Evolutionary conservation across 257 asterid species (phyloP).

Genomic region (Nicotiana sylvestris): DNA sequence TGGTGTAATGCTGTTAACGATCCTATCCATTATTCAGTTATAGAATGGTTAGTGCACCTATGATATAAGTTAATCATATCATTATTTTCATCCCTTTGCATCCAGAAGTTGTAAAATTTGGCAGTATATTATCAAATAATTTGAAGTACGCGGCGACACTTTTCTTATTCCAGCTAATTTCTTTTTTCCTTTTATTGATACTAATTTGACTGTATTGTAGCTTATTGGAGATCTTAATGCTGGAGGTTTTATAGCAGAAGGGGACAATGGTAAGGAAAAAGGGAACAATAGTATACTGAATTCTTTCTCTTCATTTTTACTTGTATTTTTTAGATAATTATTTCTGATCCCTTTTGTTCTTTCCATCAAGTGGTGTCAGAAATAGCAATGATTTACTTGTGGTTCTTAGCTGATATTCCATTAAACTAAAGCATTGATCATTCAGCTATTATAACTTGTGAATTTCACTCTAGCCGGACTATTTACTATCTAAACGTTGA

Average conservation of each 20-base stretch:
- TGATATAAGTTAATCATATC: background rate
- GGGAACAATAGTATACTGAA: slow-evolving; percentile 45
- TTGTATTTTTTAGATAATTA: slow-evolving; percentile 1
- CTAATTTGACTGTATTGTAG: slow-evolving; percentile 38
- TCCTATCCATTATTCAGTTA: background rate
- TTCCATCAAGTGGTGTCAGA: background rate
- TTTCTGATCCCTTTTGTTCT: background rate
- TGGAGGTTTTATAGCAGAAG: slow-evolving; percentile 48
- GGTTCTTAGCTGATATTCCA: background rate
- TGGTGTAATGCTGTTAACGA: background rate
- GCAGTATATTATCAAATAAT: background rate
- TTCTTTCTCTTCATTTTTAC: background rate
- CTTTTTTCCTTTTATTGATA: background rate
- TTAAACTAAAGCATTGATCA: background rate
- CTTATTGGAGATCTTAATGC: slow-evolving; percentile 74
- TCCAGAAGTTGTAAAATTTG: background rate
- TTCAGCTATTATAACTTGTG: background rate
- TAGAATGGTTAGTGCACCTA: background rate
- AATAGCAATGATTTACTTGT: background rate
- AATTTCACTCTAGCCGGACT: background rate
- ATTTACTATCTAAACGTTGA: background rate
- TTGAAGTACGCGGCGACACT: background rate
- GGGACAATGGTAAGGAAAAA: slow-evolving; percentile 40
- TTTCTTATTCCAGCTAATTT: background rate
- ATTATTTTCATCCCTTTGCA: background rate